Evolutionary conservation across 1,284 basidiomycete genomes (phyloP).

Genomic region (Termitomyces sp.): DNA sequence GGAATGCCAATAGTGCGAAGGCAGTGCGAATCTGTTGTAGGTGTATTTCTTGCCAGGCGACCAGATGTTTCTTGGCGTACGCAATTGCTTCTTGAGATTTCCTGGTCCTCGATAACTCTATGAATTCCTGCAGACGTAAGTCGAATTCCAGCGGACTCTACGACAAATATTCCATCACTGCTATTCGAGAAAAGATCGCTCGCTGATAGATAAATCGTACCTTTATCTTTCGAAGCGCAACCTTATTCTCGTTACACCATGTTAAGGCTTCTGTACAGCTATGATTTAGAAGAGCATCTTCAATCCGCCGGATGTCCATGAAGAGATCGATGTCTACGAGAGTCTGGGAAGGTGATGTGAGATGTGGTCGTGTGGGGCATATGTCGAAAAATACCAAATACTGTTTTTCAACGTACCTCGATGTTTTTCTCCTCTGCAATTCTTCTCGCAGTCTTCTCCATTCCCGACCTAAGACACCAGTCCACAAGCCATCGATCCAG

Average conservation of each 20-base stretch:
- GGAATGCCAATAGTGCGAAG: constrained; percentile 72
- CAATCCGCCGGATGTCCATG: constrained; percentile 81
- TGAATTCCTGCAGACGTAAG: constrained; percentile 92
- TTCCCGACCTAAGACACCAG: constrained; percentile 78
- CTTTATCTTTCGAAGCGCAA: constrained; percentile 85
- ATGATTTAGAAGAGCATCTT: constrained; percentile 69
- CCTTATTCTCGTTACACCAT: constrained; percentile 97
- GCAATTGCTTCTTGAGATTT: constrained; percentile 75
- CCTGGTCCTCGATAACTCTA: constrained; percentile 79
- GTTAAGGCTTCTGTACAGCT: constrained; percentile 84
- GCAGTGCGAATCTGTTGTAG: constrained; percentile 72
- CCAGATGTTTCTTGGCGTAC: constrained; percentile 80
- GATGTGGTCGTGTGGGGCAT: constrained; percentile 2
- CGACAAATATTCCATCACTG: constrained; percentile 3
- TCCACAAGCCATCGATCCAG: constrained; percentile 91
- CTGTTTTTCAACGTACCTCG: constrained; percentile 46
- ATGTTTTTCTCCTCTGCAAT: constrained; percentile 70
- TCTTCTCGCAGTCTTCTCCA: constrained; percentile 62
- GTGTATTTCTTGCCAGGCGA: constrained; percentile 80
- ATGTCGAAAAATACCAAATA: neutral
- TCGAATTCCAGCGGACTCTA: constrained; percentile 96
- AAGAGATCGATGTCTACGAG: constrained; percentile 92
- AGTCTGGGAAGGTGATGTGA: constrained; percentile 41
- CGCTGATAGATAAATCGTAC: constrained; percentile 36
- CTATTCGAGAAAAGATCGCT: constrained; percentile 1